Evolutionary conservation across 257 asterid genomes (phyloP).

Genomic region (Jasminum sambac): DNA sequence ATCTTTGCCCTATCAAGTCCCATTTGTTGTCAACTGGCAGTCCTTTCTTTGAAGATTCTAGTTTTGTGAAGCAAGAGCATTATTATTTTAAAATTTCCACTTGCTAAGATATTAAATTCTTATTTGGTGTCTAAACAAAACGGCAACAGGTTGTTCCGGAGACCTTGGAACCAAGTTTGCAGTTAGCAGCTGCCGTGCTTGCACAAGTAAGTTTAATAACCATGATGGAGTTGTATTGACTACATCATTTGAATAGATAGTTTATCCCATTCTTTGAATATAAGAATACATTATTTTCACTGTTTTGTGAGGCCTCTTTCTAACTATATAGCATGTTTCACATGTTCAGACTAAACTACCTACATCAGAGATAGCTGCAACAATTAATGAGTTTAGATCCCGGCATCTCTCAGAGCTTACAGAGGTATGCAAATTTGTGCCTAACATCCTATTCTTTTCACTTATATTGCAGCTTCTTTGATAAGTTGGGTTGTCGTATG

Average conservation of each 20-base stretch:
- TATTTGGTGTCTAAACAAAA: conserved; percentile 1
- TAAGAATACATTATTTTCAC: not conserved
- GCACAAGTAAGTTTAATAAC: conserved; percentile 72
- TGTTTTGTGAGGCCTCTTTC: not conserved
- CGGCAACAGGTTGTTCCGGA: conserved; percentile 89
- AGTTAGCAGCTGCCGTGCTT: conserved; percentile 98
- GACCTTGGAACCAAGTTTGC: conserved; percentile 99
- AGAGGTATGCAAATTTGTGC: conserved; percentile 52
- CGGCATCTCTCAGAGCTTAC: conserved; percentile 98
- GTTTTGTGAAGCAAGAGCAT: not conserved
- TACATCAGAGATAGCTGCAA: conserved; percentile 81
- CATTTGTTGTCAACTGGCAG: conserved; percentile 6
- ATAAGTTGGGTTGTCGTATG: not conserved
- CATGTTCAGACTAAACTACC: conserved; percentile 83
- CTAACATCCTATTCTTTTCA: not conserved
- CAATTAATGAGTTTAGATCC: conserved; percentile 91
- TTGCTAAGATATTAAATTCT: not conserved
- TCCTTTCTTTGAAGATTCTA: not conserved
- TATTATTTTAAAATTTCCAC: not conserved
- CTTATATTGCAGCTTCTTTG: not conserved
- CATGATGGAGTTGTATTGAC: not conserved
- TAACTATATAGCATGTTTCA: not conserved
- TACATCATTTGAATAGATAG: conserved; percentile 9
- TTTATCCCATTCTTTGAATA: not conserved
- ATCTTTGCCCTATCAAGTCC: conserved; percentile 12